Evolutionary conservation across 441 rosid species (phyloP).

Genomic region (Hura crepitans): DNA sequence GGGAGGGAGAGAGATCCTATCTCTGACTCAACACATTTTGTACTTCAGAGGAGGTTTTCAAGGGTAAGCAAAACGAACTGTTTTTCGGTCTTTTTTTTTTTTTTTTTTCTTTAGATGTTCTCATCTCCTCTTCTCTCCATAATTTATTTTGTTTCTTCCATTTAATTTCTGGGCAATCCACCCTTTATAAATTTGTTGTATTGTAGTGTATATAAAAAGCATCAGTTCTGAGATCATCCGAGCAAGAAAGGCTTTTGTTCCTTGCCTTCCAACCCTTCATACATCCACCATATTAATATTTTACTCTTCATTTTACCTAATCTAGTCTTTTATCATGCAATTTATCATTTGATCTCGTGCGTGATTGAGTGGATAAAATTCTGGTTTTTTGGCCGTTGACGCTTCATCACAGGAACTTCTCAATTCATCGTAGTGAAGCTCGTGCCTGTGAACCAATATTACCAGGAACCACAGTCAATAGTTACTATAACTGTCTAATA

Average conservation of each 20-base stretch:
- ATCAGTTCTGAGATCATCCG: constrained; percentile 23
- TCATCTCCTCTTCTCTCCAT: constrained; percentile 14
- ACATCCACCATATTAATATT: background rate
- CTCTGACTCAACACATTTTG: constrained; percentile 13
- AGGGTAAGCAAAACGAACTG: constrained; percentile 17
- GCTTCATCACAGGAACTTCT: too few relatives aligned
- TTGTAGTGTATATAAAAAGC: constrained; percentile 56
- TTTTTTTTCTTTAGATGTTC: constrained; percentile 14
- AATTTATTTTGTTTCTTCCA: constrained; percentile 25
- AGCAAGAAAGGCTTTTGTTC: constrained; percentile 29
- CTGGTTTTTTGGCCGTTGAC: background rate
- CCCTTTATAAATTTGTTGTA: constrained; percentile 35
- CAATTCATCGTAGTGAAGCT: too few relatives aligned
- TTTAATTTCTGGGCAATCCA: constrained; percentile 29
- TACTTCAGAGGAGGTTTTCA: constrained; percentile 14
- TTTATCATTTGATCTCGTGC: background rate
- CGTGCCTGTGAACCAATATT: too few relatives aligned
- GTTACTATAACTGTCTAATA: too few relatives aligned
- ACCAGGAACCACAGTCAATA: too few relatives aligned
- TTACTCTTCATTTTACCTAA: too few relatives aligned
- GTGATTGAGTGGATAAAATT: background rate
- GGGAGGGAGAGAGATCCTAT: constrained; percentile 20
- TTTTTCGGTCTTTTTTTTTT: constrained; percentile 13
- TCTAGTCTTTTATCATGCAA: background rate
- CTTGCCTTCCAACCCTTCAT: constrained; percentile 8